Evolutionary conservation across 1,284 basidiomycete genomes (phyloP).

Genomic region (Ganoderma lucidum): DNA sequence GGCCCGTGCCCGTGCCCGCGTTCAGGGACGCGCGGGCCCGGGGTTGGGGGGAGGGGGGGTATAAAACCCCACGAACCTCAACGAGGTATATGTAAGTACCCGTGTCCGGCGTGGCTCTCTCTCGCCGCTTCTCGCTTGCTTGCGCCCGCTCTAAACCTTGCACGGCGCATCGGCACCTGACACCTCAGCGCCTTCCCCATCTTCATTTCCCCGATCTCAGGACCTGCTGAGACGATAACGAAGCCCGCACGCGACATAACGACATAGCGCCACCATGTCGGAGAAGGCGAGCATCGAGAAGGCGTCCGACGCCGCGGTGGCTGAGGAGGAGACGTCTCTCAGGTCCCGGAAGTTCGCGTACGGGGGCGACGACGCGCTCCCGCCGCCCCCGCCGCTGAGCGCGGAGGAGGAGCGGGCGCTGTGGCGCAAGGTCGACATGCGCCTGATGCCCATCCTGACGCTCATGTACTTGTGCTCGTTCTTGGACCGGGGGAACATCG

Average conservation of each 20-base stretch:
- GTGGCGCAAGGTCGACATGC: slow-evolving; percentile 70
- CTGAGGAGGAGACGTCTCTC: neutral
- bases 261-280: slow-evolving; percentile 12
- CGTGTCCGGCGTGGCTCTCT: neutral
- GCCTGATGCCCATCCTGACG: slow-evolving; percentile 70
- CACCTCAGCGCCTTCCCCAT: neutral
- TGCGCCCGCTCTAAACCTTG: neutral
- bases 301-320: slow-evolving; percentile 11
- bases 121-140: neutral
- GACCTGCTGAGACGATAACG: no score
- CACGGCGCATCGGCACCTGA: neutral
- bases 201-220: neutral
- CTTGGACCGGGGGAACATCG: slow-evolving; percentile 61
- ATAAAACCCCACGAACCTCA: slow-evolving; percentile 3
- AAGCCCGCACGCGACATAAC: neutral
- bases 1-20: neutral
- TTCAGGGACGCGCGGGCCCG: neutral
- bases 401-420: slow-evolving; percentile 61
- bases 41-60: neutral
- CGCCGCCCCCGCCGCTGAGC: slow-evolving; percentile 56
- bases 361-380: slow-evolving; percentile 42
- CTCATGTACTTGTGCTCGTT: slow-evolving; percentile 73
- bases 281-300: slow-evolving; percentile 26
- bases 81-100: neutral
- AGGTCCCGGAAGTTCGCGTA: slow-evolving; percentile 24